These are phyloP conservation scores for Saksenaea oblongispora DNA, from an alignment of 371 early-diverging fungal genomes.

Conservation along the genomic window DNA sequence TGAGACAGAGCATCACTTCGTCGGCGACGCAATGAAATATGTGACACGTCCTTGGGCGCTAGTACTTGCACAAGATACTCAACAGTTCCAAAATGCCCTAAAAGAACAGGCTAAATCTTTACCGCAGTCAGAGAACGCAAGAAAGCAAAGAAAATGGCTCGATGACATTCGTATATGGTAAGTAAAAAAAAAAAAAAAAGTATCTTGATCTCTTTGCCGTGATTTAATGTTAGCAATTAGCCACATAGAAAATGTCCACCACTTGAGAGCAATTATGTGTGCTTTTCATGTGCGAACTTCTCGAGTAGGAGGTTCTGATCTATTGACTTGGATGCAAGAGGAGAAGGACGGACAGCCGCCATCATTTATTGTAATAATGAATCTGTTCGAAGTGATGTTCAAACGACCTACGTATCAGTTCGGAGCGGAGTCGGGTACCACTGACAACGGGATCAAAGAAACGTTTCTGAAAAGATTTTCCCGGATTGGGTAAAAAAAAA, in stretches of 20 bases:
- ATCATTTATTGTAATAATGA: slow-evolving; percentile 27
- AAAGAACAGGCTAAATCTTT: background rate
- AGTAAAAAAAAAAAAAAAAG: background rate
- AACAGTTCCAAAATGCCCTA: background rate
- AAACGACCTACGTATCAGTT: background rate
- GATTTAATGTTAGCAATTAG: background rate
- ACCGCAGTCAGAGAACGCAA: background rate
- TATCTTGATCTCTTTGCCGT: background rate
- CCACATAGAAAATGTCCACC: slow-evolving; percentile 11
- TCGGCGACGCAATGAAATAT: background rate
- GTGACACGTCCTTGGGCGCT: slow-evolving; percentile 15
- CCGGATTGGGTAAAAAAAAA: background rate
- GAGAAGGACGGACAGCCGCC: slow-evolving; percentile 36
- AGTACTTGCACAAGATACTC: slow-evolving; percentile 1
- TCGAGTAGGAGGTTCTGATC: background rate
- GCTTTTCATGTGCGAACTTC: slow-evolving; percentile 3
- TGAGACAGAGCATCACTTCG: background rate
- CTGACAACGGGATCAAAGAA: background rate
- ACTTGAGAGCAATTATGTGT: slow-evolving; percentile 9
- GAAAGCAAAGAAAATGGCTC: slow-evolving; percentile 10
- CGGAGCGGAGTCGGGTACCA: background rate
- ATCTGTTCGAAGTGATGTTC: slow-evolving; percentile 8
- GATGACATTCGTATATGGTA: slow-evolving; percentile 17
- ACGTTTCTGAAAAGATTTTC: background rate
- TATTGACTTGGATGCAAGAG: slow-evolving; percentile 23